Evolutionary conservation across 148 eudicot species (phyloP).

Genomic region (Talinum fruticosum): DNA sequence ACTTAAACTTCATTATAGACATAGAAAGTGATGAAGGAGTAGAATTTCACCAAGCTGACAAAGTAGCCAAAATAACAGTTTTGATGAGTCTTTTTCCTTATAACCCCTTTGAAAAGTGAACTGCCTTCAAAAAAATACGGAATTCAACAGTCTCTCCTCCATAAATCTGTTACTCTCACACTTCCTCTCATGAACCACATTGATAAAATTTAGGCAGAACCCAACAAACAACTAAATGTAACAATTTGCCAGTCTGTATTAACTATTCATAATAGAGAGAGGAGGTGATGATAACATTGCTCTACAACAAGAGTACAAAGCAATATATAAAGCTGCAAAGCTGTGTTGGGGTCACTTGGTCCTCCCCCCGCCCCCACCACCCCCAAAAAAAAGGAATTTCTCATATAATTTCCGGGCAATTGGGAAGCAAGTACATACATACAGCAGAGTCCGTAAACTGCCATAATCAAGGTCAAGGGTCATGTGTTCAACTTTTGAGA

Average conservation of each 20-base stretch:
- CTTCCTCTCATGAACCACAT: background rate
- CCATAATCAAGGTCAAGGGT: too few relatives aligned
- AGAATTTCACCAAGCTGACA: background rate
- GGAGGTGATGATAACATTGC: background rate
- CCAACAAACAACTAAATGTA: background rate
- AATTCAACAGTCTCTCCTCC: background rate
- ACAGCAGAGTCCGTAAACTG: too few relatives aligned
- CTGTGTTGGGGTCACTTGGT: too few relatives aligned
- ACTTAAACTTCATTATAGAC: background rate
- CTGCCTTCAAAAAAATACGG: background rate
- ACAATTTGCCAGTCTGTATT: background rate
- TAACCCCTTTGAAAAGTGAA: background rate
- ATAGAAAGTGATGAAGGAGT: background rate
- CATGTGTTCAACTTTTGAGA: too few relatives aligned
- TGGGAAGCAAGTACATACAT: too few relatives aligned
- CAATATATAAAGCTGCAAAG: too few relatives aligned
- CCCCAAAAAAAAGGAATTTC: too few relatives aligned
- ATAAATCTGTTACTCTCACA: background rate
- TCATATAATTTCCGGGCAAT: too few relatives aligned
- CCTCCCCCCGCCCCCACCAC: too few relatives aligned
- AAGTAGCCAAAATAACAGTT: conserved; percentile 7
- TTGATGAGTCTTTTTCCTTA: background rate
- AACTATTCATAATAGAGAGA: background rate
- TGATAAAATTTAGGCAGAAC: background rate
- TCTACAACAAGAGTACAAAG: background rate